Evolutionary conservation across 768 basidiomycete species (phyloP).

Genomic region (Sporobolomyces pararoseus): DNA sequence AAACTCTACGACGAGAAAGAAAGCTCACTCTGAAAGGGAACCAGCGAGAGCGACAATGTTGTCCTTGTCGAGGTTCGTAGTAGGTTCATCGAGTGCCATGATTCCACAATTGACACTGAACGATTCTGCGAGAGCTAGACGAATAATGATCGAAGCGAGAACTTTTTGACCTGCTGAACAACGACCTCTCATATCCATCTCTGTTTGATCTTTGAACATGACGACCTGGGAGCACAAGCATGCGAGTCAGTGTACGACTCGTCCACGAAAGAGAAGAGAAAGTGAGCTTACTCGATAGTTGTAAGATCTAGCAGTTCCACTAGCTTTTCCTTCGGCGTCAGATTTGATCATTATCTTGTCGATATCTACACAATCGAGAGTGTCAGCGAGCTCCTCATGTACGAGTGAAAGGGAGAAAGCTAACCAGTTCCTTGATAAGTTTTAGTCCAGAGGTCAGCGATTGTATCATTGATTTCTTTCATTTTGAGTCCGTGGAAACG

Average conservation of each 20-base stretch:
- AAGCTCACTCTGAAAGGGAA: conserved; percentile 79
- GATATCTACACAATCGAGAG: conserved; percentile 63
- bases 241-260: neutral
- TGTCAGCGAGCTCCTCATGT: neutral
- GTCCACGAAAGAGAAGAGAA: neutral
- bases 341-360: conserved; percentile 94
- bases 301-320: conserved; percentile 78
- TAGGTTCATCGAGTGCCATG: conserved; percentile 94
- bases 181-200: conserved; percentile 99
- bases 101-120: conserved; percentile 98
- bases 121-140: conserved; percentile 91
- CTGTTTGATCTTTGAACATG: conserved; percentile 98
- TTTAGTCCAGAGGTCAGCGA: conserved; percentile 96
- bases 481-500: conserved; percentile 95
- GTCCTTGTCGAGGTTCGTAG: conserved; percentile 91
- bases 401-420: conserved; percentile 34
- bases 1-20: neutral
- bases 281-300: conserved; percentile 72
- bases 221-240: conserved; percentile 63
- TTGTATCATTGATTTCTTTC: conserved; percentile 98
- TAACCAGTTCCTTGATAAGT: conserved; percentile 96
- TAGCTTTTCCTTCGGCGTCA: conserved; percentile 78
- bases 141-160: conserved; percentile 94
- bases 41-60: conserved; percentile 91
- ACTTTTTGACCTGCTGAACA: conserved; percentile 99